Conservation (phyloP, 441 rosid species). For the Populus hybrid region DNA sequence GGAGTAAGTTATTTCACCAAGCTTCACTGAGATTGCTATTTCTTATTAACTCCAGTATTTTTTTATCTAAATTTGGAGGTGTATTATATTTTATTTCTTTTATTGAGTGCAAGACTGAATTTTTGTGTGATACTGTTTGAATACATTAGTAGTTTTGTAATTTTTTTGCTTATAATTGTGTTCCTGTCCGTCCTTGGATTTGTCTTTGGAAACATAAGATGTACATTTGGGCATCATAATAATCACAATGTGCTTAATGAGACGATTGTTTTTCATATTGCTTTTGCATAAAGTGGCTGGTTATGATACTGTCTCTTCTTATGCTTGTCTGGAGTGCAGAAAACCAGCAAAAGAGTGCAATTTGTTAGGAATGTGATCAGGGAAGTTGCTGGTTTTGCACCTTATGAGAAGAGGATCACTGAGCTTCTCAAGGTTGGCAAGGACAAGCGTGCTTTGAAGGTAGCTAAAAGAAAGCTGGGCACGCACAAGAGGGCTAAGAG, state of each 20-base stretch:
- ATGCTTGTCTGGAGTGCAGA: not conserved
- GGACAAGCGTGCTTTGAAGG: no score
- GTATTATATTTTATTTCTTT: not conserved
- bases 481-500: no score
- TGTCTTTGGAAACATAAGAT: not conserved
- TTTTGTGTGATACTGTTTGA: not conserved
- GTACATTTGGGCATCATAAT: not conserved
- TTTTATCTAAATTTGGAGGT: not conserved
- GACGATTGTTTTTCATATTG: not conserved
- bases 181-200: not conserved
- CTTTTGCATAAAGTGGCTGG: not conserved
- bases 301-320: not conserved
- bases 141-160: not conserved
- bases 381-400: no score
- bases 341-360: not conserved
- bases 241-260: not conserved
- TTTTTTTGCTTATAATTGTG: not conserved
- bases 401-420: no score
- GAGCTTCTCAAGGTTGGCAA: no score
- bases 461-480: no score
- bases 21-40: not conserved
- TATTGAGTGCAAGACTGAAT: not conserved
- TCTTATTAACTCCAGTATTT: not conserved
- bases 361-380: not conserved
- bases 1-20: not conserved